Conservation (phyloP, 1,139 yeast species). For the Suhomyces bolitotheri region DNA sequence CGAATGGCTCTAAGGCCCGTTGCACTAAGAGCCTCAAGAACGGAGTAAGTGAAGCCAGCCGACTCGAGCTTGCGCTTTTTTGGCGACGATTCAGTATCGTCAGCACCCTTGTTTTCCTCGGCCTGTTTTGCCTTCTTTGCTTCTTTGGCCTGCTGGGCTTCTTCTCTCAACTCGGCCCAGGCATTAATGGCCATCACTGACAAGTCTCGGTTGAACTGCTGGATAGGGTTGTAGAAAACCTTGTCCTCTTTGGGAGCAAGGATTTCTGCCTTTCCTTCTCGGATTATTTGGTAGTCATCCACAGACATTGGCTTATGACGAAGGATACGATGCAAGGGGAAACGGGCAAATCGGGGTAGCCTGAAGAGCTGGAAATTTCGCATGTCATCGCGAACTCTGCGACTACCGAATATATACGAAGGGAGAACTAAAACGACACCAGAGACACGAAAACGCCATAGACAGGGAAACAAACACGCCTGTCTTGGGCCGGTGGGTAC, state of each 20-base stretch:
- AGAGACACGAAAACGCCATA: background rate
- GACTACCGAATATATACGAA: background rate
- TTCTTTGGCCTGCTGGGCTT: conserved; percentile 23
- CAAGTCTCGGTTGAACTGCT: conserved; percentile 91
- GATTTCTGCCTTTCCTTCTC: conserved; percentile 81
- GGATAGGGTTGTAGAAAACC: conserved; percentile 94
- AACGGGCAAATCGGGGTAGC: conserved; percentile 1
- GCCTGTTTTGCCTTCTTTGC: conserved; percentile 6
- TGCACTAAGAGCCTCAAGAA: conserved; percentile 90
- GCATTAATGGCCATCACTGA: conserved; percentile 85
- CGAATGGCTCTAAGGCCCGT: conserved; percentile 93
- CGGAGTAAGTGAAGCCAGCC: conserved; percentile 40
- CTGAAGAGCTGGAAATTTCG: background rate
- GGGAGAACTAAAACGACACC: background rate
- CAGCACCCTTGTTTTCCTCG: background rate
- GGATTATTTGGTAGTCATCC: conserved; percentile 48
- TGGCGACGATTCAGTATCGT: background rate
- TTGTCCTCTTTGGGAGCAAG: conserved; percentile 74
- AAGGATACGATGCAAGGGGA: background rate
- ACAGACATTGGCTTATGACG: conserved; percentile 7
- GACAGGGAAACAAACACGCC: too few relatives aligned
- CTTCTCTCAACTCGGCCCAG: conserved; percentile 58
- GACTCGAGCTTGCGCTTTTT: conserved; percentile 5
- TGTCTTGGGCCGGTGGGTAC: too few relatives aligned
- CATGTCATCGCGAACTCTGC: conserved; percentile 2